A percentile compares a stretch with the other conserved stretches of the same genome.
These are phyloP conservation scores for Arthrobotrys entomopaga DNA, from an alignment of 2,329 filamentous ascomycete species.

Conservation along the genomic window DNA sequence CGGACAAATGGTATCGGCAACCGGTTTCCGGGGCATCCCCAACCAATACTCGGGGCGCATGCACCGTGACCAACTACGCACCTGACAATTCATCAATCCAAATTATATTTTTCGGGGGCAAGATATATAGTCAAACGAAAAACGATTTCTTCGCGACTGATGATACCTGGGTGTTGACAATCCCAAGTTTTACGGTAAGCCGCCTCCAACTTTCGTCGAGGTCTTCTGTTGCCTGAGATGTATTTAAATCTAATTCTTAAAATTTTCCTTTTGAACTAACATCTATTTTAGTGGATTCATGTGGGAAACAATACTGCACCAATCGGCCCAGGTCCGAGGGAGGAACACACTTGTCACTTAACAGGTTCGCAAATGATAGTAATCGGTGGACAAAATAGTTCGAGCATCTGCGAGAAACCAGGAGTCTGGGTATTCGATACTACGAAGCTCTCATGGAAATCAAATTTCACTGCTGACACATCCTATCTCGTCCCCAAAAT, in stretches of 20 bases:
- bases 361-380: slow-evolving; percentile 36
- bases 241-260: background rate
- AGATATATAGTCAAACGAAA: background rate
- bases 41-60: slow-evolving; percentile 19
- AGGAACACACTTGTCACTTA: slow-evolving; percentile 38
- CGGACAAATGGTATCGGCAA: slow-evolving; percentile 33
- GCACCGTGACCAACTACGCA: slow-evolving; percentile 27
- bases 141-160: slow-evolving; percentile 15
- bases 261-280: background rate
- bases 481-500: slow-evolving; percentile 15
- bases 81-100: slow-evolving; percentile 37
- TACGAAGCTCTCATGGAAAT: slow-evolving; percentile 25
- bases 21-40: slow-evolving; percentile 14
- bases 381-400: slow-evolving; percentile 18
- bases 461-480: slow-evolving; percentile 4
- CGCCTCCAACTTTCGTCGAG: background rate
- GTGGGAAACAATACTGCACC: slow-evolving; percentile 2
- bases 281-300: slow-evolving; percentile 21
- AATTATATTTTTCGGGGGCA: slow-evolving; percentile 29
- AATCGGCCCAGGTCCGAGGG: slow-evolving; percentile 16
- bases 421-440: slow-evolving; percentile 46
- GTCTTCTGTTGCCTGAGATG: background rate
- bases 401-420: slow-evolving; percentile 11
- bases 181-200: slow-evolving; percentile 38
- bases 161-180: slow-evolving; percentile 33